Evolutionary conservation across 768 basidiomycete species (phyloP).

Genomic region (Trametes meyenii): DNA sequence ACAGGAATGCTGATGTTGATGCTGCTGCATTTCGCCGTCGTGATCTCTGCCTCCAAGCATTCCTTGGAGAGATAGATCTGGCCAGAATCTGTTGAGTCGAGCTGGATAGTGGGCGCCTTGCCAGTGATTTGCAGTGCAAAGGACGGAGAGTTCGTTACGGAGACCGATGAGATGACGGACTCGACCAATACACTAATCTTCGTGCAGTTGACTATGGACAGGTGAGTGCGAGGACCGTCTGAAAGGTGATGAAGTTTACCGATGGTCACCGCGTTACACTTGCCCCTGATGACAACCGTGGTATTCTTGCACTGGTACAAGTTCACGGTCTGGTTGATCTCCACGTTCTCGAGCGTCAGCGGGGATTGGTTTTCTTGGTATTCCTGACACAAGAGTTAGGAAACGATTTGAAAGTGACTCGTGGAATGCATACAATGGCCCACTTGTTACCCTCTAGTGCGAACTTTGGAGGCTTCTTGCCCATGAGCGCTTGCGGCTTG

Average conservation of each 20-base stretch:
- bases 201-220: conserved; percentile 72
- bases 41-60: conserved; percentile 81
- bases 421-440: conserved; percentile 66
- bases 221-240: background rate
- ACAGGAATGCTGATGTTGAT: conserved; percentile 91
- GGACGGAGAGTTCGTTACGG: conserved; percentile 88
- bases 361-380: conserved; percentile 81
- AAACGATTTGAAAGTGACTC: background rate
- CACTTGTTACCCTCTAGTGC: conserved; percentile 92
- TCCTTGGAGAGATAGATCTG: conserved; percentile 90
- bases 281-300: conserved; percentile 84
- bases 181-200: conserved; percentile 90
- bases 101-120: conserved; percentile 84
- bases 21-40: conserved; percentile 90
- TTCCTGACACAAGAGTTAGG: conserved; percentile 57
- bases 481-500: conserved; percentile 80
- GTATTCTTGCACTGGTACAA: conserved; percentile 89
- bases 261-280: conserved; percentile 91
- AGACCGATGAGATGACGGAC: conserved; percentile 89
- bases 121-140: conserved; percentile 94
- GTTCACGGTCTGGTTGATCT: conserved; percentile 83
- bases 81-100: conserved; percentile 95
- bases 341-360: conserved; percentile 74
- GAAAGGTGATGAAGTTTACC: conserved; percentile 49
- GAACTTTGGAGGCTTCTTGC: conserved; percentile 92